These are phyloP conservation scores for Prunus salicina DNA, from an alignment of 306 rosid species.

Conservation along the genomic window DNA sequence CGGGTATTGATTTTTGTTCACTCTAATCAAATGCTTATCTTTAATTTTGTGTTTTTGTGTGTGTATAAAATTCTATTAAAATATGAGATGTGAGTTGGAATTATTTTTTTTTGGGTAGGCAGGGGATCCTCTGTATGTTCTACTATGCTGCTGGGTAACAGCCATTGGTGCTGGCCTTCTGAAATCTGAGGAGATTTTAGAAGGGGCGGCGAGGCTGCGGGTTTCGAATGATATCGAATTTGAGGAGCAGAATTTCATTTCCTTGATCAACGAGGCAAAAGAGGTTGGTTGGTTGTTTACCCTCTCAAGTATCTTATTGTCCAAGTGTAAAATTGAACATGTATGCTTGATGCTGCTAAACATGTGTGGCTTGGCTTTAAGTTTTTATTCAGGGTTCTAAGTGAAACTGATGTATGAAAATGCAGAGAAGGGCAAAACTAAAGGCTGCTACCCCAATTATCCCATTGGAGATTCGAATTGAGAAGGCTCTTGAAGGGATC, in stretches of 20 bases:
- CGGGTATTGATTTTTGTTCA: conserved; percentile 33
- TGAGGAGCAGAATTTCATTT: conserved; percentile 82
- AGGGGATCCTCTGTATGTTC: conserved; percentile 88
- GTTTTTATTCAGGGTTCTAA: conserved; percentile 1
- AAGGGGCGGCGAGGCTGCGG: conserved; percentile 79
- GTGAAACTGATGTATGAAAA: background rate
- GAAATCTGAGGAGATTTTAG: conserved; percentile 91
- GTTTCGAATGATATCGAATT: conserved; percentile 80
- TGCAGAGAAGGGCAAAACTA: conserved; percentile 66
- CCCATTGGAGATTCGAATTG: conserved; percentile 72
- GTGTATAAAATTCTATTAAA: too few species aligned
- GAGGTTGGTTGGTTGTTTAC: conserved; percentile 48
- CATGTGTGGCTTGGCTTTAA: background rate
- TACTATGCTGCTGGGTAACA: conserved; percentile 84
- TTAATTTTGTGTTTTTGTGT: background rate
- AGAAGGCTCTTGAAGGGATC: conserved; percentile 82
- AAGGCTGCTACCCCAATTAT: conserved; percentile 47
- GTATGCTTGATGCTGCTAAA: background rate
- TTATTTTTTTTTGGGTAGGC: conserved; percentile 38
- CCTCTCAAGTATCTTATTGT: background rate
- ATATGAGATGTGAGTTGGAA: background rate
- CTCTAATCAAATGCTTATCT: background rate
- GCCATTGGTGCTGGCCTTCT: conserved; percentile 94
- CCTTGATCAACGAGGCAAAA: conserved; percentile 78
- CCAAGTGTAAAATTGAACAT: background rate